phyloP scores from a whole-genome alignment of 306 rosid genomes.

The Lathyrus aphaca region DNA sequence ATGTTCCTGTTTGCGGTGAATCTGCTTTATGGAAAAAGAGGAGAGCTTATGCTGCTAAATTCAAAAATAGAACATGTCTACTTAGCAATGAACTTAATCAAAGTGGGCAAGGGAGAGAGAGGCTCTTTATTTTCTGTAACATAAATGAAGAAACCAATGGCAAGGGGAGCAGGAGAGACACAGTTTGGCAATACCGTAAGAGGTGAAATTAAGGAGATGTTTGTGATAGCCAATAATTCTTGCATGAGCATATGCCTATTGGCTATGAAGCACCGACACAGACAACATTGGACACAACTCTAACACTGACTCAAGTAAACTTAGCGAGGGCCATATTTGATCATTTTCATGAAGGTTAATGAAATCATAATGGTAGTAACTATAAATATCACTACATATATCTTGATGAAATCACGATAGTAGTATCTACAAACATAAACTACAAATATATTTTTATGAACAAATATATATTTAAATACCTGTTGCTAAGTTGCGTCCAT shows the following conservation, averaged over 20 bases:
- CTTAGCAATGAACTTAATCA: background rate
- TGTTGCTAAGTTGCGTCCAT: constrained; percentile 76
- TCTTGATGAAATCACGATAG: background rate
- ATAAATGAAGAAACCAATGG: background rate
- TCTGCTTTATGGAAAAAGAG: background rate
- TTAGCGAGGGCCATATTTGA: constrained; percentile 20
- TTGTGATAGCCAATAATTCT: background rate
- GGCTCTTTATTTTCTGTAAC: background rate
- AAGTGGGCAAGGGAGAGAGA: background rate
- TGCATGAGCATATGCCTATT: background rate
- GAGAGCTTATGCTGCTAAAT: background rate
- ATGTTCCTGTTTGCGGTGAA: background rate
- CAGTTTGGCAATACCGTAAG: background rate
- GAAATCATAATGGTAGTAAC: constrained; percentile 10
- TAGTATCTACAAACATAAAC: background rate
- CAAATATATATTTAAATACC: constrained; percentile 48
- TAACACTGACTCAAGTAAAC: background rate
- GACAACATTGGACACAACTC: background rate
- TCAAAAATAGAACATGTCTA: background rate
- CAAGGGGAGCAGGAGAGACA: background rate
- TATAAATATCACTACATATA: constrained; percentile 10
- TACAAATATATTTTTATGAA: background rate
- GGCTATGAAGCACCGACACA: background rate
- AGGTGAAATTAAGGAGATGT: background rate
- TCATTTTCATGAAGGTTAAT: constrained; percentile 13